Percentiles rank a stretch among this genome's conserved stretches.
These are phyloP conservation scores for Vigna mungo DNA, from an alignment of 306 rosid species.

Conservation along the genomic window DNA sequence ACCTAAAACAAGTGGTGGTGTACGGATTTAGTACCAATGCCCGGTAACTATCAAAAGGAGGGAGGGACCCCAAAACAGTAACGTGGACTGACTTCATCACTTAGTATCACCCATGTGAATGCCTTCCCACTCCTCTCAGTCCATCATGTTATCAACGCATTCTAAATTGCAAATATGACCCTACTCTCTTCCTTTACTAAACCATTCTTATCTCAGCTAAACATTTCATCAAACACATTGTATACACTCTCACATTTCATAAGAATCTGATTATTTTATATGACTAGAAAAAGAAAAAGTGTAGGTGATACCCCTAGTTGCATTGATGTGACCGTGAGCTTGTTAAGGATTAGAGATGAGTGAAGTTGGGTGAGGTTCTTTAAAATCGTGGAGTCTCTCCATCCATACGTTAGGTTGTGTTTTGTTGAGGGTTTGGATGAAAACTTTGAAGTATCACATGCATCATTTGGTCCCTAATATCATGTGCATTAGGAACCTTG, in stretches of 20 bases:
- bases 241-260: too few species aligned
- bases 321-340: constrained; percentile 28
- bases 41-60: constrained; percentile 50
- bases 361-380: constrained; percentile 49
- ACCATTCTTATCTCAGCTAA: neutral
- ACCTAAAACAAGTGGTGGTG: constrained; percentile 51
- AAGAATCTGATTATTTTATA: too few species aligned
- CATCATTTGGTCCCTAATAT: constrained; percentile 59
- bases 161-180: constrained; percentile 32
- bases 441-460: constrained; percentile 57
- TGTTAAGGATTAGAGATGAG: constrained; percentile 41
- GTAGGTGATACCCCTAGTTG: constrained; percentile 11
- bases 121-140: constrained; percentile 44
- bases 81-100: constrained; percentile 61
- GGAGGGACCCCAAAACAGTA: constrained; percentile 52
- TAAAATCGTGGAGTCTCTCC: constrained; percentile 51
- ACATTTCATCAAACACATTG: neutral
- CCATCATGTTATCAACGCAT: constrained; percentile 46
- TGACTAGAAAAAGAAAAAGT: too few species aligned
- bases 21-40: constrained; percentile 53
- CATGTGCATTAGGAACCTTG: constrained; percentile 62
- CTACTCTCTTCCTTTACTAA: constrained; percentile 42
- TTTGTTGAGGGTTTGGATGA: constrained; percentile 36
- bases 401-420: constrained; percentile 41
- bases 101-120: constrained; percentile 65